A percentile compares a stretch with the other conserved stretches of the same genome.
phyloP scores from a whole-genome alignment of 768 basidiomycete species.

The Leccinum ochraceum region DNA sequence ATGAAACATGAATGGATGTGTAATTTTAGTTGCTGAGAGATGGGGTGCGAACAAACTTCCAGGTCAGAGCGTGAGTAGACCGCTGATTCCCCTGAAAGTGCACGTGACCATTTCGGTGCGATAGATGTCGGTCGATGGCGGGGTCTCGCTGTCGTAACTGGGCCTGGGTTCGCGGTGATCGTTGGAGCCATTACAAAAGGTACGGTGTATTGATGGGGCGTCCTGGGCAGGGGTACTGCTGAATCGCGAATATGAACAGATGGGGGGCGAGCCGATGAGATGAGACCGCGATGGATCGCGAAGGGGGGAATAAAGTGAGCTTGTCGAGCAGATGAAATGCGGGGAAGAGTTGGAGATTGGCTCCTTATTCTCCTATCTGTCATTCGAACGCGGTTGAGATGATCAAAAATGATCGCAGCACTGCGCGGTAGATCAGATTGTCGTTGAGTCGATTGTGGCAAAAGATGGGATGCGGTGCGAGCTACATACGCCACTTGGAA shows the following conservation, averaged over 20 bases:
- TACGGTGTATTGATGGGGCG: background rate
- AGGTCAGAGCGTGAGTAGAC: conserved; percentile 2
- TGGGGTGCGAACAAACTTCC: background rate
- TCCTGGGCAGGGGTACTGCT: conserved; percentile 2
- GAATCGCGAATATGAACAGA: conserved; percentile 1
- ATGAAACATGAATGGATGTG: background rate
- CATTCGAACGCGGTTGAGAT: background rate
- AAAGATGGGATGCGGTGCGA: conserved; percentile 1
- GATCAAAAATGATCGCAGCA: conserved; percentile 11
- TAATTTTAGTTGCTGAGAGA: conserved; percentile 1
- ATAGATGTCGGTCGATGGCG: conserved; percentile 16
- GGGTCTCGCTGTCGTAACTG: conserved; percentile 16
- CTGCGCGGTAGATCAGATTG: conserved; percentile 24
- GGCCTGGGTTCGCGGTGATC: background rate
- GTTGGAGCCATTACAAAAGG: background rate
- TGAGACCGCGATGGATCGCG: conserved; percentile 26
- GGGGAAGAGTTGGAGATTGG: conserved; percentile 19
- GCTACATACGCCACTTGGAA: conserved; percentile 8
- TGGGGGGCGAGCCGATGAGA: conserved; percentile 7
- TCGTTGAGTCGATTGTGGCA: conserved; percentile 14
- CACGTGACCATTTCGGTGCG: conserved; percentile 1
- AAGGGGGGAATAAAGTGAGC: background rate
- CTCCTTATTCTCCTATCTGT: conserved; percentile 15
- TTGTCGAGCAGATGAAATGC: conserved; percentile 8
- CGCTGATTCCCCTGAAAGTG: background rate